Evolutionary conservation across 345 rosid species (phyloP).

Genomic region (Syzygium aqueum): DNA sequence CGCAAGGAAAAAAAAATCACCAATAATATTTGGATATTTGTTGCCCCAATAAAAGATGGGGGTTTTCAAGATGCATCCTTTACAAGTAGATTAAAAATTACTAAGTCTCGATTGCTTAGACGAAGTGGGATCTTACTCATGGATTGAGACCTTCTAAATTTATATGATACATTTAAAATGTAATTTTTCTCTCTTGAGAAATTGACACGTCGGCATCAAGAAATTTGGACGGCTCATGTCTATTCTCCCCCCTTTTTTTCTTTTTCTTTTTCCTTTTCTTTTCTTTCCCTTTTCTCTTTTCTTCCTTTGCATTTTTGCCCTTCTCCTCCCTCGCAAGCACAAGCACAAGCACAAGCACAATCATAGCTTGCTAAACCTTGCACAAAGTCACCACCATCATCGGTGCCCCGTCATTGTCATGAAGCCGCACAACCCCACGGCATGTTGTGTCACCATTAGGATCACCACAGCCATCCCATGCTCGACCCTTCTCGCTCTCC

Average conservation of each 20-base stretch:
- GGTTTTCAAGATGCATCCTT: not conserved
- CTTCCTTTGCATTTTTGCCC: not conserved
- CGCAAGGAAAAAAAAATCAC: not conserved
- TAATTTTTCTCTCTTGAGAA: not conserved
- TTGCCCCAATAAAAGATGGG: not conserved
- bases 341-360: not conserved
- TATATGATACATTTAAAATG: not conserved
- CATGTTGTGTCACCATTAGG: not conserved
- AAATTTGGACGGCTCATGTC: not conserved
- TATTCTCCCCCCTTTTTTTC: not conserved
- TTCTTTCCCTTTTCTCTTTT: not conserved
- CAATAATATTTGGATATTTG: not conserved
- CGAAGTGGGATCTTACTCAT: not conserved
- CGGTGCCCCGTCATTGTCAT: not conserved
- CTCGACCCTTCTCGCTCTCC: not conserved
- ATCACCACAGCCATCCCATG: not conserved
- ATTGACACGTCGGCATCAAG: not conserved
- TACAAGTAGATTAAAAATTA: not conserved
- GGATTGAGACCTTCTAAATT: not conserved
- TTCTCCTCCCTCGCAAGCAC: not conserved
- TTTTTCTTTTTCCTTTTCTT: no score
- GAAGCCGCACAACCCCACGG: not conserved
- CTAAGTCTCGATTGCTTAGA: no score
- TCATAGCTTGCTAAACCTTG: not conserved
- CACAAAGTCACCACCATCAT: not conserved